Conservation (phyloP, 345 rosid genomes). For the Clausena lansium region DNA sequence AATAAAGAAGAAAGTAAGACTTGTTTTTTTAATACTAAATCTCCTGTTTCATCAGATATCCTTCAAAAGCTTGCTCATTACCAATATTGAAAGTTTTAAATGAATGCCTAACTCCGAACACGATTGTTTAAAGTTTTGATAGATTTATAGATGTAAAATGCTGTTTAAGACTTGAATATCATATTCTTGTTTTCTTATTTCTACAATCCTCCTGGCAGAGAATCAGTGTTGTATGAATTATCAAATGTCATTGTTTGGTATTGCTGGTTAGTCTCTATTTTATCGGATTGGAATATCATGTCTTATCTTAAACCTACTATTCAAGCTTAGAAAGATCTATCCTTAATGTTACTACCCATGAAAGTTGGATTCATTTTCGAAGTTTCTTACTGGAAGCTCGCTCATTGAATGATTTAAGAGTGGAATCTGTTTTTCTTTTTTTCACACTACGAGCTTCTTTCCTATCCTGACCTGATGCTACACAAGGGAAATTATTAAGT, state of each 20-base stretch:
- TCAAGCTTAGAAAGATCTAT: background rate
- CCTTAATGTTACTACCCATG: background rate
- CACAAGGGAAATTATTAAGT: background rate
- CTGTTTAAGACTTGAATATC: background rate
- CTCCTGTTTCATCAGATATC: background rate
- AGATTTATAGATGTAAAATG: background rate
- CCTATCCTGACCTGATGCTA: background rate
- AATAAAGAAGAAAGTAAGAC: slow-evolving; percentile 84
- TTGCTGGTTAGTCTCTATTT: background rate
- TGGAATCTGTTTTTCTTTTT: background rate
- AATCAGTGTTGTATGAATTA: background rate
- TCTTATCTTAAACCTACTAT: background rate
- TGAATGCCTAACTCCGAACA: background rate
- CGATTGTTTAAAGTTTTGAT: background rate
- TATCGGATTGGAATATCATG: background rate
- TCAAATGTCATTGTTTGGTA: background rate
- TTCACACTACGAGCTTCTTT: background rate
- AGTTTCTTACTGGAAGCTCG: background rate
- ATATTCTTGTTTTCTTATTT: background rate
- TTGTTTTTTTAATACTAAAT: too few species aligned
- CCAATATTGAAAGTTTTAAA: background rate
- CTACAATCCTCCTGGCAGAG: background rate
- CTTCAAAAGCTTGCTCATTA: background rate
- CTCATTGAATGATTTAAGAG: background rate
- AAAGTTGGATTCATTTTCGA: background rate